These are phyloP conservation scores for Zygotorulaspora danielsina DNA, from an alignment of 805 yeast genomes.

Conservation along the genomic window DNA sequence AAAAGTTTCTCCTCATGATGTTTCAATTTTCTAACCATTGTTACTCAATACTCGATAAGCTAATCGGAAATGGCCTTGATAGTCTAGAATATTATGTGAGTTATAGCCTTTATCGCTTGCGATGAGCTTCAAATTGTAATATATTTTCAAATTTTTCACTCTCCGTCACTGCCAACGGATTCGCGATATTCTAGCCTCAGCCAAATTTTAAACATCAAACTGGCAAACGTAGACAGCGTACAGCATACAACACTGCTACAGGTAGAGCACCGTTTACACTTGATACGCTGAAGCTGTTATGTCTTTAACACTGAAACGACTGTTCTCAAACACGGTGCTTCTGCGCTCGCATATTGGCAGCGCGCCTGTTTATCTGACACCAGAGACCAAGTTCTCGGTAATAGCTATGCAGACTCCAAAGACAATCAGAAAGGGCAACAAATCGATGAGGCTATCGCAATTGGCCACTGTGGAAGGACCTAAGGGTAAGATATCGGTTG, in stretches of 20 bases:
- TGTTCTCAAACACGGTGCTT: constrained; percentile 34
- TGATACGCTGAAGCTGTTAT: no score
- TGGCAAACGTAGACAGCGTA: no score
- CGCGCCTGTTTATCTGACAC: constrained; percentile 64
- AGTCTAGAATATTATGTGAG: background rate
- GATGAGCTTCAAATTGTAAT: constrained; percentile 17
- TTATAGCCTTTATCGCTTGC: constrained; percentile 5
- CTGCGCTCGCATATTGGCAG: constrained; percentile 70
- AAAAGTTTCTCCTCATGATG: constrained; percentile 93
- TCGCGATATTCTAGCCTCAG: background rate
- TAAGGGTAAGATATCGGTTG: constrained; percentile 58
- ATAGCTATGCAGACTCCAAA: constrained; percentile 48
- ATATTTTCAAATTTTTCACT: background rate
- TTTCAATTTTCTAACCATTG: constrained; percentile 81
- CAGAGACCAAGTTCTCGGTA: constrained; percentile 48
- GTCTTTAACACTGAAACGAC: constrained; percentile 23
- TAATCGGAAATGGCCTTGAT: background rate
- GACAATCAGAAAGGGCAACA: constrained; percentile 62
- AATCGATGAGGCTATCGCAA: constrained; percentile 53
- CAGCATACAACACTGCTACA: no score
- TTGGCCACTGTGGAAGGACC: constrained; percentile 69
- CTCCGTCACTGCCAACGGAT: background rate
- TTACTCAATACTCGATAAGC: constrained; percentile 7
- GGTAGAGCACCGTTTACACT: no score
- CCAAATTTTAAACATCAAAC: background rate